Base-by-base conservation (phyloP, 441 rosid genomes). In the Corymbia calophylla region DNA sequence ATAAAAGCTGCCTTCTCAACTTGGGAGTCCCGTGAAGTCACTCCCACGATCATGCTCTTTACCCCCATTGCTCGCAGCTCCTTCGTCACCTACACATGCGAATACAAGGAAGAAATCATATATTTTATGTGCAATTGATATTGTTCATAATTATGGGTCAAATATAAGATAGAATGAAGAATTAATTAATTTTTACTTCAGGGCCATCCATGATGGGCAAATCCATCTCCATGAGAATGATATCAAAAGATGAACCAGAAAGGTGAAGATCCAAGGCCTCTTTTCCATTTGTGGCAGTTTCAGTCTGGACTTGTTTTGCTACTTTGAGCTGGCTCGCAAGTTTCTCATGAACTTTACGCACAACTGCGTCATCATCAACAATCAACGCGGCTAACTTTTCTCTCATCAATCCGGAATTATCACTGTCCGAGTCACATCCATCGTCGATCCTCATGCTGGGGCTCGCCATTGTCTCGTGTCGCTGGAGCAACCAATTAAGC, bases 301-400 rank as follows among this genome's bases (percentile, higher is more conserved):
- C 87, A 66, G 87, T 88, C 19, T 87, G 88, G 44, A 94, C 60
- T 60, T 94, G 62, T 56, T 56, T 56, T 56, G 5, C 95, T 4
- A 89, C 29, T 18, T 48, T 56, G 16, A 84, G 47, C 6, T 25
- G 85, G 13, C 60, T 89, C 55, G 95, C 88, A n/a, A 95, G 53
- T 87, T 9, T 54, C 3, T 91, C 93, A 77, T 94, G 94, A 8
- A 95, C 4, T 54, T 44, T 92, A 6, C 90, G 68, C 44, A 90
- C 88, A 2, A 92, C 2, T 17, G 55, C 53, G 66, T 92, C 94
- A 89, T 96, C 98, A 81, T 95, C 97, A 35, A 95, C 98, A 44
- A 97, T 87, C 18, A 96, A 92, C 88, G 93, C 96, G 13, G 58
- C 89, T 18, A 93, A 87, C 51, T n/a, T 86, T 84, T 88, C 66